Percentiles rank a stretch among this genome's conserved stretches.
Evolutionary conservation across 2,329 filamentous ascomycete genomes (phyloP).

Genomic region (Botrytis paeoniae): DNA sequence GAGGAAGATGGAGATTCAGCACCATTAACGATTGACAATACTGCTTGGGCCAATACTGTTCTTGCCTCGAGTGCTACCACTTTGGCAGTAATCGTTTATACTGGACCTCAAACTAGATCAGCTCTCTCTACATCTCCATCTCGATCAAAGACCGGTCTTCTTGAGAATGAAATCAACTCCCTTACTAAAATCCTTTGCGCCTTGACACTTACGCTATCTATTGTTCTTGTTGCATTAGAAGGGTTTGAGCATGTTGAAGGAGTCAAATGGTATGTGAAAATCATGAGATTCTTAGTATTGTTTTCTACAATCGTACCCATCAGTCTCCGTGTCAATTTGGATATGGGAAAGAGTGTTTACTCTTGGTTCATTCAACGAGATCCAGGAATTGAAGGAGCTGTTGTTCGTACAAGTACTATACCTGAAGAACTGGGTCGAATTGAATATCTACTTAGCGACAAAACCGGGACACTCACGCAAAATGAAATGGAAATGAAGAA

Average conservation of each 20-base stretch:
- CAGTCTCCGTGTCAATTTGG: conserved; percentile 90
- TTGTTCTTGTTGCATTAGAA: conserved; percentile 84
- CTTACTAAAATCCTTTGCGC: conserved; percentile 93
- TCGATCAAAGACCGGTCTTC: conserved; percentile 85
- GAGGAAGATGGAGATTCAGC: conserved; percentile 52
- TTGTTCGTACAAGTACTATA: conserved; percentile 95
- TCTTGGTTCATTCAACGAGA: conserved; percentile 94
- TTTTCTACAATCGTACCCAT: conserved; percentile 99
- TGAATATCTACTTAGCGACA: conserved; percentile 94
- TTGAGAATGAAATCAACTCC: conserved; percentile 96
- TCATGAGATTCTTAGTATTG: conserved; percentile 95
- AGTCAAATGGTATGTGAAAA: conserved; percentile 87
- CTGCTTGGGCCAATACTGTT: conserved; percentile 97
- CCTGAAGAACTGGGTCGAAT: conserved; percentile 94
- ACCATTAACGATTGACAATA: conserved; percentile 90
- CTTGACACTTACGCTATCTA: conserved; percentile 79
- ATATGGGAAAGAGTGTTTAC: conserved; percentile 96
- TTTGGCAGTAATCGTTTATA: conserved; percentile 88
- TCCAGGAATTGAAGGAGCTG: conserved; percentile 81
- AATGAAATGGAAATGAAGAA: conserved; percentile 99
- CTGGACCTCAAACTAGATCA: conserved; percentile 88
- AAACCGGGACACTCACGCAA: conserved; percentile 95
- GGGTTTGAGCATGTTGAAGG: conserved; percentile 68
- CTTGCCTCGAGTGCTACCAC: conserved; percentile 90
- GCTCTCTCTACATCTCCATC: conserved; percentile 90